Evolutionary conservation across 2,329 filamentous ascomycete genomes (phyloP), one percentile per base, ranked within the genome.

Genomic region (Fonsecaea erecta): DNA sequence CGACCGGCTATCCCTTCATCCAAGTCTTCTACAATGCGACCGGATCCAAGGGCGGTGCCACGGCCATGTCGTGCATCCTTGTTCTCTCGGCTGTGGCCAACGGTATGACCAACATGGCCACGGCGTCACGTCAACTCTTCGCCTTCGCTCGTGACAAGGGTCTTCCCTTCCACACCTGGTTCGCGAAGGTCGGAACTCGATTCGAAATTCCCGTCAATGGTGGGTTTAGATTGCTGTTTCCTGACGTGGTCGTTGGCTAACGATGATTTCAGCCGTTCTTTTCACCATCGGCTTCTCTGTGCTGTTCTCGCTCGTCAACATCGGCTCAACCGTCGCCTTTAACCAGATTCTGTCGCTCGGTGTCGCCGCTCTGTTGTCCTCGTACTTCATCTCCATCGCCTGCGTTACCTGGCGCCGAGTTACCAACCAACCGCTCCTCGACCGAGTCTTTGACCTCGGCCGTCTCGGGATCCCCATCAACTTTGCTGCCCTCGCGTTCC

Each of bases 321-420:
- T 85, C 51, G 82, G 81, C 24, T 83, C 80, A 5, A 68, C 76
- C 4, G 77, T 80, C 5, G 83, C 83, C 6, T 83, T 85, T 72
- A 82, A 84, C 70, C 81, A 80, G 60, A 82, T 85, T 60, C 79
- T 81, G 16, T 83, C 81, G 1, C 76, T 86, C 0, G 78, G 78
- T 12, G 76, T 81, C 35, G 79, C 78, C 2, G 79, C 81, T 0
- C 75, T 84, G 8, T 77, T 85, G 55, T 79, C 77, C 57, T 83
- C 81, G 5, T 85, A 85, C 69, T 78, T 83, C 53, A 76, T 83
- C 51, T 81, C 81, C 34, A 80, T 83, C 60, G 73, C 75, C 46
- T 82, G 78, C 62, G 73, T 84, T 6, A 62, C 77, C n/a, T 68
- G 75, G 52, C 74, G 75, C 43, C 75, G 79, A 6, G 53, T 80